phyloP scores from a whole-genome alignment of 306 rosid genomes.

The Medicago truncatula region DNA sequence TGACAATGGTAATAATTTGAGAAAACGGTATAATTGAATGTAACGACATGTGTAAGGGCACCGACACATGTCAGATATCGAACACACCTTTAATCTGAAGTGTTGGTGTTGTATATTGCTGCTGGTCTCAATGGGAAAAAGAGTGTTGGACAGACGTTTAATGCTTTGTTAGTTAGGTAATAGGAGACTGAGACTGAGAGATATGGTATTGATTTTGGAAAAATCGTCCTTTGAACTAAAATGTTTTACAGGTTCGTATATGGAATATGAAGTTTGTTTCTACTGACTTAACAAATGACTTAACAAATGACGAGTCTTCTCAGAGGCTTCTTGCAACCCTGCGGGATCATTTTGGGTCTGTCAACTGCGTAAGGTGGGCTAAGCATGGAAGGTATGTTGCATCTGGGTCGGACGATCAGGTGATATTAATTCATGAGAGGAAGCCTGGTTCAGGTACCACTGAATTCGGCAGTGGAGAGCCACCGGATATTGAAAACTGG shows the following conservation, averaged over 20 bases:
- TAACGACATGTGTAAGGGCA: not conserved
- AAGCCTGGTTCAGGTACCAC: slow-evolving; percentile 99
- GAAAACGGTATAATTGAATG: not conserved
- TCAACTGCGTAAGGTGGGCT: slow-evolving; percentile 99
- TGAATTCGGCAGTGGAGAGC: slow-evolving; percentile 98
- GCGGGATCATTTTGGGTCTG: slow-evolving; percentile 98
- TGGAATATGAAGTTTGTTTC: slow-evolving; percentile 95
- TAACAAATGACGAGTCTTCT: slow-evolving; percentile 64
- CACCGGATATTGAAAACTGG: slow-evolving; percentile 99
- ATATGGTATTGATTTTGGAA: not conserved
- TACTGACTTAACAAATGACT: slow-evolving; percentile 59
- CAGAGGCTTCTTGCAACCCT: slow-evolving; percentile 97
- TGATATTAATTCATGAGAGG: slow-evolving; percentile 89
- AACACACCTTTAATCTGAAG: not conserved
- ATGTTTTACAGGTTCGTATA: slow-evolving; percentile 79
- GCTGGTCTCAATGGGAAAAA: slow-evolving; percentile 11
- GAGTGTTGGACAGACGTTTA: slow-evolving; percentile 9
- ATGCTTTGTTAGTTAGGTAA: slow-evolving; percentile 25
- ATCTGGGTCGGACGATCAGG: slow-evolving; percentile 98
- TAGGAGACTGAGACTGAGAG: slow-evolving; percentile 20
- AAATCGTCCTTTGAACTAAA: not conserved
- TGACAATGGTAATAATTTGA: not conserved
- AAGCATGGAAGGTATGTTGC: slow-evolving; percentile 92
- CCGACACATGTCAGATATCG: not conserved
- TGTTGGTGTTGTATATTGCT: not conserved